Percentiles rank a stretch among this genome's conserved stretches.
phyloP scores from a whole-genome alignment of 495 filamentous ascomycete genomes.

The Hyaloscypha variabilis region DNA sequence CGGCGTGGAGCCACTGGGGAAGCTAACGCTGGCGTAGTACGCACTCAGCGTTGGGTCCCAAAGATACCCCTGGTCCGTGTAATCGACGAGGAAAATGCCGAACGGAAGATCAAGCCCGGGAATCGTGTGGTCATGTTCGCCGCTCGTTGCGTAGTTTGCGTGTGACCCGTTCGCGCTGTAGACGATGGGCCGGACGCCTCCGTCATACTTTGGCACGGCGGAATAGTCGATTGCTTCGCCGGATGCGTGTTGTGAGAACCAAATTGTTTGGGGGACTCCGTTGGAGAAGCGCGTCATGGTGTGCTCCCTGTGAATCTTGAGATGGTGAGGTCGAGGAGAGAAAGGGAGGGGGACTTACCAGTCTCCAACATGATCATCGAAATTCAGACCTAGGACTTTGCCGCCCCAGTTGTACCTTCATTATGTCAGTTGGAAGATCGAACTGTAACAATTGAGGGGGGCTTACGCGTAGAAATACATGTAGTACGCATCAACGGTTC shows the following conservation, averaged over 20 bases:
- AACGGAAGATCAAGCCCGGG: conserved; percentile 46
- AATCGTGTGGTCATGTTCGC: conserved; percentile 40
- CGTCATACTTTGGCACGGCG: conserved; percentile 71
- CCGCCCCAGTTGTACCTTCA: too few relatives aligned
- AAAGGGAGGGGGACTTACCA: conserved; percentile 44
- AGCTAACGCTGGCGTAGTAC: conserved; percentile 22
- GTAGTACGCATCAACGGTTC: conserved; percentile 92
- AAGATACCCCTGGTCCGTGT: conserved; percentile 85
- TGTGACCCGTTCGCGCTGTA: conserved; percentile 91
- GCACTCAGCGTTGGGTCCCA: conserved; percentile 86
- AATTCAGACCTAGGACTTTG: conserved; percentile 75
- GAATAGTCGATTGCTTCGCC: conserved; percentile 83
- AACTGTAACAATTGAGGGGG: too few relatives aligned
- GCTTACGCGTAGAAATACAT: conserved; percentile 95
- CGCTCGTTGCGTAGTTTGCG: conserved; percentile 90
- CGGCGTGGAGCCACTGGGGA: conserved; percentile 11
- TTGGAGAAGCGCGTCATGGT: conserved; percentile 83
- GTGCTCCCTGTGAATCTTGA: conserved; percentile 64
- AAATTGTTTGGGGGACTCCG: conserved; percentile 77
- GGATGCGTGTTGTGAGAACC: conserved; percentile 84
- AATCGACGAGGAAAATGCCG: conserved; percentile 46
- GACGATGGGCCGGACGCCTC: conserved; percentile 64
- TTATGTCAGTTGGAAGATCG: conserved; percentile 68
- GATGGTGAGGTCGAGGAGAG: not conserved
- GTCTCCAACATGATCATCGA: conserved; percentile 95